Percentiles rank a stretch among this genome's conserved stretches.
Evolutionary conservation across 176 grass and related monocot genomes (phyloP).

Genomic region (Phoenix dactylifera): DNA sequence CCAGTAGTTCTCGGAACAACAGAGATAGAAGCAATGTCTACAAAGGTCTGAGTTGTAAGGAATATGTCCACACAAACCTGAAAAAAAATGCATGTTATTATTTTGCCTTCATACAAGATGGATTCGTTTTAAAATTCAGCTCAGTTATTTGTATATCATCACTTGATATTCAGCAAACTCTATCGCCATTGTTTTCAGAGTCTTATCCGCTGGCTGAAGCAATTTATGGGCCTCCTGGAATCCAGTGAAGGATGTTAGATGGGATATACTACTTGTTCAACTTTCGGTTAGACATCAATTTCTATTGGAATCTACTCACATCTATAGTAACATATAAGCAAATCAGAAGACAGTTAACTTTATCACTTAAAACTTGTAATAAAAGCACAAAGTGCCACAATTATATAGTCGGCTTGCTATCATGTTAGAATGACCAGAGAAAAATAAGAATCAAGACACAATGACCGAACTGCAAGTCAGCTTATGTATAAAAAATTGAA

Average conservation of each 20-base stretch:
- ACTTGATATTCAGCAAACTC: constrained; percentile 94
- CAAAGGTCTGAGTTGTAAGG: constrained; percentile 60
- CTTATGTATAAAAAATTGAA: no score
- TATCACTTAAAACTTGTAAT: no score
- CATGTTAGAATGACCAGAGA: no score
- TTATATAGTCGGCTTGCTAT: no score
- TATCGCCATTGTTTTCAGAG: constrained; percentile 74
- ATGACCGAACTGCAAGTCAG: no score
- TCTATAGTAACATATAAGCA: no score
- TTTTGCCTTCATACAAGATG: no score
- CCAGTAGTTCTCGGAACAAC: constrained; percentile 68
- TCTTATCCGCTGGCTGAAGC: constrained; percentile 64
- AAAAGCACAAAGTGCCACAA: no score
- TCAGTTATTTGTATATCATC: background rate
- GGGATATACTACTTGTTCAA: background rate
- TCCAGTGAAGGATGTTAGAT: constrained; percentile 4
- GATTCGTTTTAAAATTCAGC: background rate
- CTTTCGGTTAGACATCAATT: no score
- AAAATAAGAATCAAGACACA: no score
- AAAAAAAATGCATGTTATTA: background rate
- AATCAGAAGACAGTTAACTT: no score
- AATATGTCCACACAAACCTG: constrained; percentile 87
- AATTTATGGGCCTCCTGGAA: constrained; percentile 72
- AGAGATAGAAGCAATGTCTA: constrained; percentile 78
- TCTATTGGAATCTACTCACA: no score